These are phyloP conservation scores for Tricholoma matsutake DNA, from an alignment of 768 basidiomycete species.

Conservation along the genomic window DNA sequence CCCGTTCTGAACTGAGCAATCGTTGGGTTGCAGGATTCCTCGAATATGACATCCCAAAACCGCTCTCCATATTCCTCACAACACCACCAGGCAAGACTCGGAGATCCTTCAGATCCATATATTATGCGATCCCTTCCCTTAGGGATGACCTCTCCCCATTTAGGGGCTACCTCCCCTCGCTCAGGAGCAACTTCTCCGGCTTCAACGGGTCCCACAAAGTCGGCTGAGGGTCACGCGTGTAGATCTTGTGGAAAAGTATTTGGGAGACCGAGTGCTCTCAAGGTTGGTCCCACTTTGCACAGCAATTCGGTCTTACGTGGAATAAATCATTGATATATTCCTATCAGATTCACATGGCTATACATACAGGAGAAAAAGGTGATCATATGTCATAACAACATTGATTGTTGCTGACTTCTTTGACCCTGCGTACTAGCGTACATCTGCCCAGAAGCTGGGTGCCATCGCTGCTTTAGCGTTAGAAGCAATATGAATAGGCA, in stretches of 20 bases:
- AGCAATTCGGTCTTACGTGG: conserved; percentile 2
- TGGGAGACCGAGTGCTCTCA: conserved; percentile 22
- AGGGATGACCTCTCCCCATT: background rate
- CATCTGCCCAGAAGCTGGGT: conserved; percentile 58
- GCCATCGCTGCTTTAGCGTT: conserved; percentile 64
- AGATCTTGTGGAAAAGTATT: conserved; percentile 20
- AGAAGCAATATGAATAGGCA: conserved; percentile 71
- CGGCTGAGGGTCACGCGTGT: conserved; percentile 19
- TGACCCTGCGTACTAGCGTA: conserved; percentile 33
- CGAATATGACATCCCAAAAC: conserved; percentile 1
- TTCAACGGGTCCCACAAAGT: conserved; percentile 2
- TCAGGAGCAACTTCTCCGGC: background rate
- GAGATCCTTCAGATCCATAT: conserved; percentile 4
- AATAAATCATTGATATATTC: background rate
- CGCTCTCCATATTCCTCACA: conserved; percentile 2
- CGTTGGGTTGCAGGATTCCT: conserved; percentile 7
- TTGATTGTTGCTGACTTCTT: conserved; percentile 1
- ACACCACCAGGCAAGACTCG: conserved; percentile 1
- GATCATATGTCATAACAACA: conserved; percentile 7
- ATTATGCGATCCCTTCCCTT: conserved; percentile 5
- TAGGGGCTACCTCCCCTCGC: background rate
- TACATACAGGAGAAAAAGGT: conserved; percentile 24
- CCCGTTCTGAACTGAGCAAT: background rate
- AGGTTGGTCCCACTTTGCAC: conserved; percentile 12
- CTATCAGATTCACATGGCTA: conserved; percentile 21